These are phyloP conservation scores for Prunus mira DNA, from an alignment of 306 rosid genomes.

Conservation along the genomic window DNA sequence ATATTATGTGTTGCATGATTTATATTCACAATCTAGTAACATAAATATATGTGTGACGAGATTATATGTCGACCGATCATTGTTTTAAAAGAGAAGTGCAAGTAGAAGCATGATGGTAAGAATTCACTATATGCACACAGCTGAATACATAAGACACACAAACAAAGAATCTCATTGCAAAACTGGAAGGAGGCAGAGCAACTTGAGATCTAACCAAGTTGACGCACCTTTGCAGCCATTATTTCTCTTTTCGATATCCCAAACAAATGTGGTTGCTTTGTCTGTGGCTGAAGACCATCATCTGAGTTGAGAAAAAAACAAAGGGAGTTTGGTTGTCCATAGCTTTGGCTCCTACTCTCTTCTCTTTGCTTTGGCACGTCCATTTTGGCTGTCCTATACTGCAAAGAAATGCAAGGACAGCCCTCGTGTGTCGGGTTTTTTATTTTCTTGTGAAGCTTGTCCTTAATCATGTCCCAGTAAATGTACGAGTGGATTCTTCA, in stretches of 20 bases:
- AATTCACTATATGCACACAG: not conserved
- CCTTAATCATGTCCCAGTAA: not conserved
- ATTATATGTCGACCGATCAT: too few species aligned
- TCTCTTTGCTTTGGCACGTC: not conserved
- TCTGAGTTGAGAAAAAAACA: not conserved
- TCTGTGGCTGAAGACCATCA: not conserved
- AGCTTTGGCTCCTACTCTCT: not conserved
- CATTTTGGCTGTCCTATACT: not conserved
- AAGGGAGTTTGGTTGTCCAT: not conserved
- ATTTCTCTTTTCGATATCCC: not conserved
- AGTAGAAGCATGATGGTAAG: not conserved
- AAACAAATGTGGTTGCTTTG: slow-evolving; percentile 4
- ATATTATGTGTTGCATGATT: not conserved
- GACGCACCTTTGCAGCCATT: not conserved
- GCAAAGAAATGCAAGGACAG: not conserved
- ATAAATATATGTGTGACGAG: not conserved
- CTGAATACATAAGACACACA: not conserved
- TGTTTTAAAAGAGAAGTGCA: too few species aligned
- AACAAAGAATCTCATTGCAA: too few species aligned
- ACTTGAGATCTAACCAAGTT: too few species aligned
- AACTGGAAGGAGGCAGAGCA: too few species aligned
- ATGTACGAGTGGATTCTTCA: not conserved
- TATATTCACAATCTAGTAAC: not conserved
- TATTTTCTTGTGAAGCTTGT: not conserved
- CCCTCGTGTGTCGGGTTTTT: not conserved